Evolutionary conservation across 345 rosid species (phyloP).

Genomic region (Turritis glabra): DNA sequence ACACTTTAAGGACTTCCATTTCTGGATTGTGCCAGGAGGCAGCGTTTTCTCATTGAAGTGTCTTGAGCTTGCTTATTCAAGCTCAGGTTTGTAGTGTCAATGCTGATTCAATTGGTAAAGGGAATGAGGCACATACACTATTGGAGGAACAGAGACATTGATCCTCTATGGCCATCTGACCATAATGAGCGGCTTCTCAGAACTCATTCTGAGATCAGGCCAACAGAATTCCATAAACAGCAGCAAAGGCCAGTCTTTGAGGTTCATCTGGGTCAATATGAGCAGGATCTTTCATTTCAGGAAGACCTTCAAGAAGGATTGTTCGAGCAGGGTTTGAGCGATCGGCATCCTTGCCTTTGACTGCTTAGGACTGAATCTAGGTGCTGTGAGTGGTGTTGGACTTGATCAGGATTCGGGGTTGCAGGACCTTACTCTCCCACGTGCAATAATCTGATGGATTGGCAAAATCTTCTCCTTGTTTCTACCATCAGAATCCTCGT

Average conservation of each 20-base stretch:
- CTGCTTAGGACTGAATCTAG: constrained; percentile 52
- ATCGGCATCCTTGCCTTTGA: constrained; percentile 44
- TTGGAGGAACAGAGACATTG: constrained; percentile 57
- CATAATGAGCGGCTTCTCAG: constrained; percentile 47
- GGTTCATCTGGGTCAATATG: constrained; percentile 40
- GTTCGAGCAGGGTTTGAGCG: constrained; percentile 50
- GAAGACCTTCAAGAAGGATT: constrained; percentile 26
- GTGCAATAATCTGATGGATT: constrained; percentile 47
- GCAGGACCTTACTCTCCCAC: constrained; percentile 41
- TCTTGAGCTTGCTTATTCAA: constrained; percentile 2
- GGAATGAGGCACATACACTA: constrained; percentile 48
- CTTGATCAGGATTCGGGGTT: constrained; percentile 49
- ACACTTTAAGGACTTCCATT: constrained; percentile 1
- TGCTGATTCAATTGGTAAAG: constrained; percentile 35
- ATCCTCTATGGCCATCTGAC: constrained; percentile 51
- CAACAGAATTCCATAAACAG: constrained; percentile 41
- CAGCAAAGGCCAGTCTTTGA: constrained; percentile 43
- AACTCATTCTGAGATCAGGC: constrained; percentile 46
- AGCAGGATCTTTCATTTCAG: constrained; percentile 26
- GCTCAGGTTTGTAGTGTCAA: neutral
- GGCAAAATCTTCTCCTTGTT: constrained; percentile 44
- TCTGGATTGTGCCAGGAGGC: constrained; percentile 8
- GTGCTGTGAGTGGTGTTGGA: constrained; percentile 47
- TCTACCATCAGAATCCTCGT: constrained; percentile 49
- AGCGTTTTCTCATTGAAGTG: neutral